Evolutionary conservation across 1,139 yeast genomes (phyloP), one percentile per base, ranked within the genome.

Genomic region (Hanseniaspora sp.): DNA sequence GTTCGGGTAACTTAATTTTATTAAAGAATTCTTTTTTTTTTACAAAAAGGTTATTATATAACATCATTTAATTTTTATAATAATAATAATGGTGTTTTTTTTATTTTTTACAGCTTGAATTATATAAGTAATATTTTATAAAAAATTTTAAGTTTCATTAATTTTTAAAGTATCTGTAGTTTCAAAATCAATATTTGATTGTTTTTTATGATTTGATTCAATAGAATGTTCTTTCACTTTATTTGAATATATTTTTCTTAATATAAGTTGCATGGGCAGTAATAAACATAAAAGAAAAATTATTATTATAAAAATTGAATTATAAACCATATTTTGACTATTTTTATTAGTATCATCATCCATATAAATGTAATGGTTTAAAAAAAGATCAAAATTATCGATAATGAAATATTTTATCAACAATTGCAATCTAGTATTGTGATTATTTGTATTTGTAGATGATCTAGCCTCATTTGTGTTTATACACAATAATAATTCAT

Each of bases 301-400:
- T 3, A 30, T n/a, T 9, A 13, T 28, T 11, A 49, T 31, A 31
- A 51, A 23, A 12, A 38, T 11, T 8, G 28, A 8, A 17, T 38
- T 44, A 5, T 37, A 31, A n/a, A 44, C 5, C 7, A n/a, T 37
- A 28, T 40, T 49, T 30, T 42, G 41, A 3, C n/a, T n/a, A n/a
- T n/a, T n/a, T n/a, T 18, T 13, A 7, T 7, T 23, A 11, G 2
- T 37, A 15, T 12, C 29, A 13, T 8, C 17, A 12, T 37, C 29
- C 42, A 37, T 43, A 31, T 44, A 43, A 29, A 51, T 51, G 40
- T 51, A 51, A 11, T 51, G 41, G 15, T 31, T 31, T 7, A 51
- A 7, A 34, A 51, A 35, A 23, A 51, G 23, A 23, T 51, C 48
- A 17, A 51, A 12, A n/a, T 38, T 51, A 37, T 51, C 54, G 18